Conservation (phyloP, 495 filamentous ascomycete genomes). For the Xylaria telfairii region DNA sequence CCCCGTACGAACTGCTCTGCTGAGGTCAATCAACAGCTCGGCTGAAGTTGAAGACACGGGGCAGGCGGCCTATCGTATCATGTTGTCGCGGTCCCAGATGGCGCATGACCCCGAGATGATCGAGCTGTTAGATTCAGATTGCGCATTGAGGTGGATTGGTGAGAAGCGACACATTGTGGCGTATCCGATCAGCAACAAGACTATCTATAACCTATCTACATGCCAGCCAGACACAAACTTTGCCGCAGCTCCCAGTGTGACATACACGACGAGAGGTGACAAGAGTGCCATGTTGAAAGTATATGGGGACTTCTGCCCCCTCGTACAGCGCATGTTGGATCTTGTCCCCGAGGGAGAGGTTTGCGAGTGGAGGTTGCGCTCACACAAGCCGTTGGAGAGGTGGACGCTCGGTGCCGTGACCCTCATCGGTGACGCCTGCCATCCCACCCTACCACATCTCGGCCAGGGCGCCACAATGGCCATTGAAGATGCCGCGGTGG, state of each 20-base stretch:
- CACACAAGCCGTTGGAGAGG: constrained; percentile 70
- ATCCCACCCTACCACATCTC: constrained; percentile 78
- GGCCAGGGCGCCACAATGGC: constrained; percentile 86
- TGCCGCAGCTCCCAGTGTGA: constrained; percentile 71
- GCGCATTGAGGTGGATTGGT: constrained; percentile 81
- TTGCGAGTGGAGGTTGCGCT: constrained; percentile 80
- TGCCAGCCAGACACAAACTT: constrained; percentile 78
- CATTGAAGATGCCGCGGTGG: constrained; percentile 78
- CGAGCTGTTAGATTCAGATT: constrained; percentile 67
- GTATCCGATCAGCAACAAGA: constrained; percentile 75
- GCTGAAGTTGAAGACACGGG: constrained; percentile 72
- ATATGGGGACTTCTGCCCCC: constrained; percentile 73
- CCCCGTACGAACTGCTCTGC: constrained; percentile 65
- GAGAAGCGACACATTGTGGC: constrained; percentile 82
- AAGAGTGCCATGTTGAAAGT: constrained; percentile 72
- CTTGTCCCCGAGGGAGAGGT: constrained; percentile 83
- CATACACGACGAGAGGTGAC: constrained; percentile 75
- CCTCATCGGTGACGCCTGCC: constrained; percentile 79
- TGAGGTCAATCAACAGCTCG: constrained; percentile 58
- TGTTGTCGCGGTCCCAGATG: constrained; percentile 74
- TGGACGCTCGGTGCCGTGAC: constrained; percentile 73
- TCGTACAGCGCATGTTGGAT: constrained; percentile 73
- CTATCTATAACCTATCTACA: constrained; percentile 80
- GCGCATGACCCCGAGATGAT: constrained; percentile 69
- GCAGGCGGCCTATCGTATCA: constrained; percentile 85